Percentiles rank a stretch among this genome's conserved stretches.
Conservation (phyloP, 257 asterid genomes). For the Lycium ferocissimum region DNA sequence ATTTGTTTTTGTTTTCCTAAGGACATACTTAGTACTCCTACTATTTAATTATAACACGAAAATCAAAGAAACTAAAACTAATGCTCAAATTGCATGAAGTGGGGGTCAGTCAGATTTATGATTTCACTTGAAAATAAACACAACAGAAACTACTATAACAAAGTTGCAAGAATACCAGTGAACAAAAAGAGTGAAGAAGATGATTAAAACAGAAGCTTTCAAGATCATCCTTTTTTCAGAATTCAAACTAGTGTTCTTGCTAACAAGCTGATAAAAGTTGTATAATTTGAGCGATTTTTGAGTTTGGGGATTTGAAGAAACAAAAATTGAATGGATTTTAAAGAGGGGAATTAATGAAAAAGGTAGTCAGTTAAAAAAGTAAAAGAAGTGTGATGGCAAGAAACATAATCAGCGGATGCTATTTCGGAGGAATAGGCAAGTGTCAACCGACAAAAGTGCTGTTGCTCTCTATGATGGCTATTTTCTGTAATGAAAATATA, state of each 20-base stretch:
- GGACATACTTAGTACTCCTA: too few species aligned
- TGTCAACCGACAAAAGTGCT: neutral
- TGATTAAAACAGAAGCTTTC: neutral
- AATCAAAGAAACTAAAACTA: neutral
- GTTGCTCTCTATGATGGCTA: neutral
- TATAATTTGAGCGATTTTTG: neutral
- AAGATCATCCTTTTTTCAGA: conserved; percentile 19
- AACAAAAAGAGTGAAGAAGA: neutral
- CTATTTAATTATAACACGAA: conserved; percentile 12
- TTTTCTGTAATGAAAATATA: neutral
- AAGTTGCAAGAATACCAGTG: conserved; percentile 22
- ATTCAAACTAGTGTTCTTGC: neutral
- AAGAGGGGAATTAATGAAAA: too few species aligned
- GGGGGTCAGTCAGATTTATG: neutral
- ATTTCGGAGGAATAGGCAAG: neutral
- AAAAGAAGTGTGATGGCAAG: neutral
- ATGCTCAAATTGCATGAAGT: neutral
- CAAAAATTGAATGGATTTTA: too few species aligned
- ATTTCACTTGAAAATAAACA: neutral
- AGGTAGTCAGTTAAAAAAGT: neutral
- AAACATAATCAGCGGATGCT: too few species aligned
- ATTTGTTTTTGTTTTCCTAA: too few species aligned
- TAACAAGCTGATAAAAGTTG: neutral
- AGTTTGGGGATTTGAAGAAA: neutral
- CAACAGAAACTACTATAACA: neutral